These are phyloP conservation scores for Naematelia aurantialba DNA, from an alignment of 768 basidiomycete genomes.

Conservation along the genomic window DNA sequence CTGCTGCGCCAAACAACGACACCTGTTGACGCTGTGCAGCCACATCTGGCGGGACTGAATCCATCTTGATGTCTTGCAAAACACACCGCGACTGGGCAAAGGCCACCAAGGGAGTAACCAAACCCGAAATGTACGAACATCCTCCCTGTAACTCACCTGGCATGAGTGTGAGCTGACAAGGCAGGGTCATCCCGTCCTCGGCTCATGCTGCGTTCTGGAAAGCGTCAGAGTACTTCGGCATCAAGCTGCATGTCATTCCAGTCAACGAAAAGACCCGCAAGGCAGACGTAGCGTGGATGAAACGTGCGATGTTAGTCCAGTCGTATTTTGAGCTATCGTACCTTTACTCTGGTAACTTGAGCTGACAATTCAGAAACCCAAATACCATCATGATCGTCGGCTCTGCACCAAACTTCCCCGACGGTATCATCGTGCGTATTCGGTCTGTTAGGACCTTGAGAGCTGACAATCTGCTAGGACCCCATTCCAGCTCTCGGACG, in stretches of 20 bases:
- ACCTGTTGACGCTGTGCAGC: slow-evolving; percentile 47
- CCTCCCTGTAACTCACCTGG: slow-evolving; percentile 2
- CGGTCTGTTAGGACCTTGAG: slow-evolving; percentile 48
- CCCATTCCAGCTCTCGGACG: slow-evolving; percentile 73
- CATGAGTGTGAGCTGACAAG: slow-evolving; percentile 2
- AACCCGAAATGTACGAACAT: slow-evolving; percentile 92
- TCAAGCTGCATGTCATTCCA: slow-evolving; percentile 85
- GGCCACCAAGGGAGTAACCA: slow-evolving; percentile 75
- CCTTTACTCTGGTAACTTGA: slow-evolving; percentile 2
- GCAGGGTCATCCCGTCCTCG: slow-evolving; percentile 73
- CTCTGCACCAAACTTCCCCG: slow-evolving; percentile 60
- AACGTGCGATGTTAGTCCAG: slow-evolving; percentile 74
- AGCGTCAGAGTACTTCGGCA: slow-evolving; percentile 75
- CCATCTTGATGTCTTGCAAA: slow-evolving; percentile 92
- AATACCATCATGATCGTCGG: slow-evolving; percentile 91
- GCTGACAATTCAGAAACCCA: slow-evolving; percentile 58
- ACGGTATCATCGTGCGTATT: slow-evolving; percentile 49
- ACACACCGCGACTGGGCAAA: slow-evolving; percentile 90
- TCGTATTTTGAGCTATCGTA: too few species aligned
- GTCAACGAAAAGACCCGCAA: slow-evolving; percentile 72
- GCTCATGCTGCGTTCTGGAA: slow-evolving; percentile 97
- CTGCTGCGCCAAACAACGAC: background rate
- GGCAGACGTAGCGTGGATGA: slow-evolving; percentile 70
- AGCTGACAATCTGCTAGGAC: slow-evolving; percentile 62
- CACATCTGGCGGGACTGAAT: slow-evolving; percentile 93